Base-by-base conservation (phyloP, 2,329 filamentous ascomycete species). In the Claviceps fusiformis region DNA sequence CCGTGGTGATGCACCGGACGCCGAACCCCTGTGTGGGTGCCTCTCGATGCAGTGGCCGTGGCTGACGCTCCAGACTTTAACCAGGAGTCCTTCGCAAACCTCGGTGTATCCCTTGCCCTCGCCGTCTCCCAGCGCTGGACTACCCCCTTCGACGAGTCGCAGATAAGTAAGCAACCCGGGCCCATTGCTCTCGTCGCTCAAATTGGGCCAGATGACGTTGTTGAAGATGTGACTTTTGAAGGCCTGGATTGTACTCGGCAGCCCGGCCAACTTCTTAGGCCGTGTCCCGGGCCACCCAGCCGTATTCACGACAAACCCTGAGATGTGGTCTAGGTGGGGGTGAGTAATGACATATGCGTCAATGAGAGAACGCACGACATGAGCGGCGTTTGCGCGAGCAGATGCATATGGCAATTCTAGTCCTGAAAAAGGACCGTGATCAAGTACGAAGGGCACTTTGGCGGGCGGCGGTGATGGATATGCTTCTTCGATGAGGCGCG, bases 161-260 rank as follows among this genome's bases (percentile, higher is more conserved):
- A 90, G 85, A 62, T 95, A 97, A 0, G 89, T 95, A 39, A 98
- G 83, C 33, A 98, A 78, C 0, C 93, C 93, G 4, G 91, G 91
- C 29, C 93, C 93, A 39, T 91, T 90, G 67, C 95, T 93, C 71
- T 98, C 93, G 64, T 98, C 92, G 0, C 89, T 95, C 44, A 98
- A 73, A 62, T 98, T 98, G 0, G 93, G 93, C 93, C 93, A 98
- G 54, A 97, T 95, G 56, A 95, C 75, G 64, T 96, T 95, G 70
- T 98, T 98, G 75, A 98, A 98, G 57, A 98, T 89, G 70, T 98
- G 91, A 0, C 77, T 83, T 68, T 95, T 97, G 70, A 98, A 85
- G 0, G 92, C 91, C 49, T 89, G 79, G 53, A 98, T 91, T n/a
- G 92, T 95, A 33, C 83, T 85, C 0, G 91, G 89, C 4, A 97